phyloP scores from a whole-genome alignment of 2,329 filamentous ascomycete species.

The Claviceps sp. region DNA sequence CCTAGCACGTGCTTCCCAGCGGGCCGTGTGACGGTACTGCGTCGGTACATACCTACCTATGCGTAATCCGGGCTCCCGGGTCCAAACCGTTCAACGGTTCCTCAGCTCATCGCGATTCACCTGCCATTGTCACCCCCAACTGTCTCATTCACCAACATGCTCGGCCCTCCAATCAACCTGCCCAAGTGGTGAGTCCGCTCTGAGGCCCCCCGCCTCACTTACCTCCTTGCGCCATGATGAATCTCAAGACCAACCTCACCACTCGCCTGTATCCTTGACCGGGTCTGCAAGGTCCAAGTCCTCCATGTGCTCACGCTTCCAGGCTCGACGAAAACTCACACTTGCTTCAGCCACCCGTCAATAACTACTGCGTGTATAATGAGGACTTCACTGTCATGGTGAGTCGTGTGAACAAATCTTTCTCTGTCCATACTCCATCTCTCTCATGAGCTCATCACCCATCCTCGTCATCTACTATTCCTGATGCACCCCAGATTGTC shows the following conservation, averaged over 20 bases:
- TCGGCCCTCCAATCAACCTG: conserved; percentile 38
- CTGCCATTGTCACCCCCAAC: not conserved
- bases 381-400: conserved; percentile 73
- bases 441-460: not conserved
- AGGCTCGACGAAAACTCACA: conserved; percentile 90
- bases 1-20: too few species aligned
- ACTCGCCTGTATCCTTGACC: not conserved
- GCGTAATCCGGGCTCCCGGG: too few species aligned
- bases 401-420: conserved; percentile 1
- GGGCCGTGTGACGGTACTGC: too few species aligned
- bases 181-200: conserved; percentile 40
- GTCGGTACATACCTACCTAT: too few species aligned
- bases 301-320: not conserved
- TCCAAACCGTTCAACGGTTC: too few species aligned
- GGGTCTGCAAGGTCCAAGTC: not conserved
- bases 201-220: not conserved
- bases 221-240: not conserved
- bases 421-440: not conserved
- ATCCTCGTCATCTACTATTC: not conserved
- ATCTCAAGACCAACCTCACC: not conserved
- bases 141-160: conserved; percentile 22
- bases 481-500: conserved; percentile 49
- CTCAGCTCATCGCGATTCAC: too few species aligned
- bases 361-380: conserved; percentile 96
- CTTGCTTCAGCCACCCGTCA: conserved; percentile 83